Evolutionary conservation across 768 basidiomycete species (phyloP), one percentile per base, ranked within the genome.

Genomic region (Tremella yokohamensis): DNA sequence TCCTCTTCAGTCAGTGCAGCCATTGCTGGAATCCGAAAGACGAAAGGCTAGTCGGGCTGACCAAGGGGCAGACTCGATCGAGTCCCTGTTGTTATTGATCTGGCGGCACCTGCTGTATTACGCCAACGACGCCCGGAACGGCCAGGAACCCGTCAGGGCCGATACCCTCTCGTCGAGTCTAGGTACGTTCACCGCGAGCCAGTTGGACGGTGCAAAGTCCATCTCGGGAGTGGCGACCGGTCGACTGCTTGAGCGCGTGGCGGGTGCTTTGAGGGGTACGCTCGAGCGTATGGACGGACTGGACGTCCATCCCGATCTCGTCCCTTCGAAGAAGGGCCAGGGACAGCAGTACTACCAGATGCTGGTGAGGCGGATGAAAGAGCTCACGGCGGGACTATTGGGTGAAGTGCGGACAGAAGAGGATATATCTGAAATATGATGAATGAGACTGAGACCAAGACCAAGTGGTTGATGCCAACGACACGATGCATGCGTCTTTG

Each of bases 81-180:
- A 73, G 48, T 66, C 68, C 0, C 53, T 70, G 13, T 53, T 73
- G 18, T 52, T 70, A 0, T 62, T 73, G 1, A 53, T 70, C 12
- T 73, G 72, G 72, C 62, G 72, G 25, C 72, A 73, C 48, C 38
- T 73, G 1, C 51, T 70, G 9, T 73, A 66, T 52, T 73, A 73
- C 54, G 69, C 64, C 34, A 67, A 68, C 38, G 71, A 70, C 39
- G 66, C 63, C 7, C 49, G 67, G 26, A 54, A 60, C 1, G 48
- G 48, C 2, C 40, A 54, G 18, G 65, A 69, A 13, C 59, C 60
- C 19, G 62, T 72, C 19, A 57, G 64, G 56, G 65, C 70, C 1
- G 64, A 62, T 38, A 63, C 65, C 29, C 60, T 72, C 24, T 63
- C 70, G 8, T 42, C 62, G 1, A 68, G 66, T 0, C 55, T 68